Conservation (phyloP, 2,329 filamentous ascomycete species). For the Cladosporium sp. region DNA sequence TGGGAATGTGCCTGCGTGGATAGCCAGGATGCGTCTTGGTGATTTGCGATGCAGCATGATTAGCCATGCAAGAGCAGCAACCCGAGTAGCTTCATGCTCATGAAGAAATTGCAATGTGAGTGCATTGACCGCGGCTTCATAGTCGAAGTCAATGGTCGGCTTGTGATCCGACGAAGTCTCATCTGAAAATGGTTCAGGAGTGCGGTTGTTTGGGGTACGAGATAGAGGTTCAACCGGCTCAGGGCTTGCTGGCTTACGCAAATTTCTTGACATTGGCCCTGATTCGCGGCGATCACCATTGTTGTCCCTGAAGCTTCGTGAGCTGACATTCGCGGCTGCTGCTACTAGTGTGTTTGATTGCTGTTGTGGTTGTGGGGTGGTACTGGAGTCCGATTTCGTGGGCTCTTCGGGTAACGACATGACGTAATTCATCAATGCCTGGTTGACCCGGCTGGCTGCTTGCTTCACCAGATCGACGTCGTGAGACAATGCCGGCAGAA, state of each 20-base stretch:
- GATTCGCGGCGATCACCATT: conserved; percentile 18
- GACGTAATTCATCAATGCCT: conserved; percentile 89
- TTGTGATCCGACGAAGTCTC: conserved; percentile 33
- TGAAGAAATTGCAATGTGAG: conserved; percentile 92
- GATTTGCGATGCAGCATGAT: conserved; percentile 98
- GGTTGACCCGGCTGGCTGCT: conserved; percentile 86
- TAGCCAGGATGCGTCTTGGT: conserved; percentile 81
- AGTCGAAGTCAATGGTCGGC: conserved; percentile 78
- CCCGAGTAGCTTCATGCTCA: conserved; percentile 92
- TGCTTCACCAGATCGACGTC: conserved; percentile 85
- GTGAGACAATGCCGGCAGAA: conserved; percentile 91
- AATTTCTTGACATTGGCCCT: conserved; percentile 14
- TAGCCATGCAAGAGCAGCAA: conserved; percentile 91
- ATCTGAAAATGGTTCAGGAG: conserved; percentile 30
- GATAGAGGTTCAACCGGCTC: conserved; percentile 26
- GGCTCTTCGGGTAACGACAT: conserved; percentile 75
- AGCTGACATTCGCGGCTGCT: background rate
- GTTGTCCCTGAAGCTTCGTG: background rate
- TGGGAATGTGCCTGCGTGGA: conserved; percentile 96
- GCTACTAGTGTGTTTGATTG: conserved; percentile 7
- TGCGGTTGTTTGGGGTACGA: conserved; percentile 30
- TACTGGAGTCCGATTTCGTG: conserved; percentile 36
- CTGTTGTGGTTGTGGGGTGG: conserved; percentile 17
- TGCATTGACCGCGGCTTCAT: conserved; percentile 89
- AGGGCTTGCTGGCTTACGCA: conserved; percentile 28